phyloP scores from a whole-genome alignment of 257 asterid species.

The Anisodus acutangulus region DNA sequence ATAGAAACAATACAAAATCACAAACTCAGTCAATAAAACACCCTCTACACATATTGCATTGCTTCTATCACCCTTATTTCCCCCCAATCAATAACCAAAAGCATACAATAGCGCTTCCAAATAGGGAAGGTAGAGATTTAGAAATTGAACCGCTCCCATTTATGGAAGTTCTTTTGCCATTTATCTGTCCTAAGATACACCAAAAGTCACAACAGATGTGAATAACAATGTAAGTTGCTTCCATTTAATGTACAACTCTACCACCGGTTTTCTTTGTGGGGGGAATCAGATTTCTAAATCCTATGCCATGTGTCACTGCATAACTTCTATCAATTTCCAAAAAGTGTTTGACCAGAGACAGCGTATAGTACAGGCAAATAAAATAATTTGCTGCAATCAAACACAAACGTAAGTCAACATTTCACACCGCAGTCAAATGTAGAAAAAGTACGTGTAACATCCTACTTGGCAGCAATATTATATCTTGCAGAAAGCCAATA shows the following conservation, averaged over 20 bases:
- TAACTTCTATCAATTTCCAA: slow-evolving; percentile 20
- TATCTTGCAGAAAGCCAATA: neutral
- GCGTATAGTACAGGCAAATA: slow-evolving; percentile 1
- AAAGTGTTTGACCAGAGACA: neutral
- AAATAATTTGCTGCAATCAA: neutral
- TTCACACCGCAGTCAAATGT: neutral
- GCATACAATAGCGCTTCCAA: slow-evolving; percentile 19
- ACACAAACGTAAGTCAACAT: neutral
- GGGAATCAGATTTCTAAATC: neutral
- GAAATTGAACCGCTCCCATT: neutral
- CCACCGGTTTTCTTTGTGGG: neutral
- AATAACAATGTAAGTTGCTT: neutral
- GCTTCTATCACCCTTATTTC: neutral
- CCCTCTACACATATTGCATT: neutral
- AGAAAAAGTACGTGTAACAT: neutral
- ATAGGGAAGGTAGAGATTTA: neutral
- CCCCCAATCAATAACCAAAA: slow-evolving; percentile 22
- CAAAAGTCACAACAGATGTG: neutral
- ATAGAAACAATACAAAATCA: slow-evolving; percentile 18
- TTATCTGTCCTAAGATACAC: slow-evolving; percentile 5
- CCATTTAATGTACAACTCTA: neutral
- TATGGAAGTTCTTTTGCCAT: slow-evolving; percentile 1
- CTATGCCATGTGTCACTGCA: slow-evolving; percentile 4
- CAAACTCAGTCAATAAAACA: slow-evolving; percentile 1
- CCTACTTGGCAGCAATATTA: slow-evolving; percentile 13